These are phyloP conservation scores for Grosmannia huntii DNA, from an alignment of 2,329 filamentous ascomycete genomes.

Conservation along the genomic window DNA sequence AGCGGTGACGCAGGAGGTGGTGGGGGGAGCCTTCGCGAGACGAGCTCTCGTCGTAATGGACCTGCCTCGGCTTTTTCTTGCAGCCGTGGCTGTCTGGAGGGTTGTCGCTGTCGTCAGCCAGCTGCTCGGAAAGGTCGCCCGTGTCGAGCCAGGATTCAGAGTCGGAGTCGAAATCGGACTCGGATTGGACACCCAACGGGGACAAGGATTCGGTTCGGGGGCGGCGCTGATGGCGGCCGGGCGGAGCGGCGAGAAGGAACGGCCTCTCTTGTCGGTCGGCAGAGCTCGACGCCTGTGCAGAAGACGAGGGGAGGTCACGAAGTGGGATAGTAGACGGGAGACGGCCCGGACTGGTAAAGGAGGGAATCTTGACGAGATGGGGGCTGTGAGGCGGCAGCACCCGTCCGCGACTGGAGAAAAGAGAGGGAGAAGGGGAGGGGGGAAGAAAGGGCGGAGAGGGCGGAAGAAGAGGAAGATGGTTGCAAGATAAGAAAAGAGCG, in stretches of 20 bases:
- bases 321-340: constrained; percentile 79
- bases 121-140: constrained; percentile 86
- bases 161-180: constrained; percentile 32
- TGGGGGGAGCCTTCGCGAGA: constrained; percentile 31
- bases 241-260: constrained; percentile 28
- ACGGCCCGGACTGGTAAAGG: constrained; percentile 48
- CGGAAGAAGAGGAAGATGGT: neutral
- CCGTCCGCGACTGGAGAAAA: constrained; percentile 31
- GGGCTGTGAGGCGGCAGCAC: constrained; percentile 69
- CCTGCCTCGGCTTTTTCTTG: constrained; percentile 43
- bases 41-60: constrained; percentile 48
- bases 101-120: constrained; percentile 61
- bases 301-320: constrained; percentile 44
- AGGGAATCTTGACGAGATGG: constrained; percentile 73
- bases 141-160: constrained; percentile 75
- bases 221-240: constrained; percentile 24
- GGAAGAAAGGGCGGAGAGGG: neutral
- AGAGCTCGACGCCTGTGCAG: constrained; percentile 18
- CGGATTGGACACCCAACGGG: constrained; percentile 21
- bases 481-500: neutral
- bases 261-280: constrained; percentile 24
- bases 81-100: constrained; percentile 48
- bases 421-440: neutral
- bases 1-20: constrained; percentile 15
- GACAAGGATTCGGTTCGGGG: constrained; percentile 3